These are phyloP conservation scores for Chrysanthemum makinoi DNA, from an alignment of 129 eudicot species.

Conservation along the genomic window DNA sequence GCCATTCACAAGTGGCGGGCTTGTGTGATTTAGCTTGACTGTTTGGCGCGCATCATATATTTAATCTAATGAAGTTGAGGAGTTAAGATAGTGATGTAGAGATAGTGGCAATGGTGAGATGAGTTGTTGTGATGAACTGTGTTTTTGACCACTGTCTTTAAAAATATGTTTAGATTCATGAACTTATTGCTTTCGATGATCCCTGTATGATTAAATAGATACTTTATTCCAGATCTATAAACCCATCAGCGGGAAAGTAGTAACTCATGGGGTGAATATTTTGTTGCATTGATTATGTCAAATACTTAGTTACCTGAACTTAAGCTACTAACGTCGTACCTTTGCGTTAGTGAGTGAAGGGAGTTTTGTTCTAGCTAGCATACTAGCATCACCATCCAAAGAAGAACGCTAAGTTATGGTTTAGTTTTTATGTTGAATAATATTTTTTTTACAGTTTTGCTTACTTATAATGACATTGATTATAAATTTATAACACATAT, in stretches of 20 bases:
- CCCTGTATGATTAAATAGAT: neutral
- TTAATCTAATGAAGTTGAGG: no score
- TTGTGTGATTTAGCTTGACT: no score
- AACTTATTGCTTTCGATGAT: no score
- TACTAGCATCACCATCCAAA: neutral
- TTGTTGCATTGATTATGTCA: neutral
- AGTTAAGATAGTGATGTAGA: no score
- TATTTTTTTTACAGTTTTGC: neutral
- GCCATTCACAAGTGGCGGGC: no score
- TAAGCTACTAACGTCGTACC: no score
- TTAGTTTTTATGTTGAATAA: neutral
- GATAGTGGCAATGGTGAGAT: no score
- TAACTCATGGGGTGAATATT: neutral
- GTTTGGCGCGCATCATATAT: no score
- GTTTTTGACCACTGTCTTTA: no score
- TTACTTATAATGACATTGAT: slow-evolving; percentile 1
- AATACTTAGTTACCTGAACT: neutral
- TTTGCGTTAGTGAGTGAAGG: neutral
- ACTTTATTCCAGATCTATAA: neutral
- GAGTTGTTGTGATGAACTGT: no score
- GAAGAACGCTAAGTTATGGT: neutral
- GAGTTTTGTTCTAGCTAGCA: neutral
- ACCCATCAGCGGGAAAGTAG: neutral
- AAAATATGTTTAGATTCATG: no score
- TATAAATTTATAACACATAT: neutral